phyloP scores from a whole-genome alignment of 441 rosid species.

The Erodium moschatum region DNA sequence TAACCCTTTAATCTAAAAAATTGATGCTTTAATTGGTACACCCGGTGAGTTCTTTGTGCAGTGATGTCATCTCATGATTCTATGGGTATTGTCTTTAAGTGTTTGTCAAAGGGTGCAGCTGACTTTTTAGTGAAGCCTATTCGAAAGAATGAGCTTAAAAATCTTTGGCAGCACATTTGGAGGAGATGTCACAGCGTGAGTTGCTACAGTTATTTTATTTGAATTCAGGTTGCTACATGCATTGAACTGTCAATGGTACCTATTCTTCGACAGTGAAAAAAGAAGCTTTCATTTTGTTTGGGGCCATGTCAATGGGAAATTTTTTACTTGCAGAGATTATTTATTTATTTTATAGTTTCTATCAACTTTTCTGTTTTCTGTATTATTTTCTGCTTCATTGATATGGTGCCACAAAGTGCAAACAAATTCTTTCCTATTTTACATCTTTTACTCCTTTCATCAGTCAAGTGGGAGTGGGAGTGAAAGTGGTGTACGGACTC shows the following conservation, averaged over 20 bases:
- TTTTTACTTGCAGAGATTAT: not conserved
- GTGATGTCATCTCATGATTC: constrained; percentile 95
- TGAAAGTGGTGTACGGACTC: constrained; percentile 46
- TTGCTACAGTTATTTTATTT: constrained; percentile 16
- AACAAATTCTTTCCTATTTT: not conserved
- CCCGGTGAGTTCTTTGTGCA: constrained; percentile 40
- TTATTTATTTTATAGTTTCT: not conserved
- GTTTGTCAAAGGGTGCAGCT: constrained; percentile 85
- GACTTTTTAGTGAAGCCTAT: constrained; percentile 85
- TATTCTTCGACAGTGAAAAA: not conserved
- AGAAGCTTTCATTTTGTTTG: no score
- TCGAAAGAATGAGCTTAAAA: constrained; percentile 80
- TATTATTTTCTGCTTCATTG: constrained; percentile 15
- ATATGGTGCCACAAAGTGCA: constrained; percentile 14
- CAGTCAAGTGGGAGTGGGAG: constrained; percentile 58
- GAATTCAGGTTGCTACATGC: constrained; percentile 12
- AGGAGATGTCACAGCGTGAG: constrained; percentile 78
- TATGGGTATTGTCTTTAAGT: constrained; percentile 74
- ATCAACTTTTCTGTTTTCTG: not conserved
- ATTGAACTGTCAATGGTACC: not conserved
- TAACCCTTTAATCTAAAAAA: constrained; percentile 13
- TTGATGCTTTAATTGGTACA: constrained; percentile 26
- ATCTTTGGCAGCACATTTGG: constrained; percentile 95
- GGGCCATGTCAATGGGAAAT: no score
- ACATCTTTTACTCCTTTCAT: constrained; percentile 15